A percentile compares a stretch with the other conserved stretches of the same genome.
Evolutionary conservation across 345 rosid genomes (phyloP).

Genomic region (Alliaria petiolata): DNA sequence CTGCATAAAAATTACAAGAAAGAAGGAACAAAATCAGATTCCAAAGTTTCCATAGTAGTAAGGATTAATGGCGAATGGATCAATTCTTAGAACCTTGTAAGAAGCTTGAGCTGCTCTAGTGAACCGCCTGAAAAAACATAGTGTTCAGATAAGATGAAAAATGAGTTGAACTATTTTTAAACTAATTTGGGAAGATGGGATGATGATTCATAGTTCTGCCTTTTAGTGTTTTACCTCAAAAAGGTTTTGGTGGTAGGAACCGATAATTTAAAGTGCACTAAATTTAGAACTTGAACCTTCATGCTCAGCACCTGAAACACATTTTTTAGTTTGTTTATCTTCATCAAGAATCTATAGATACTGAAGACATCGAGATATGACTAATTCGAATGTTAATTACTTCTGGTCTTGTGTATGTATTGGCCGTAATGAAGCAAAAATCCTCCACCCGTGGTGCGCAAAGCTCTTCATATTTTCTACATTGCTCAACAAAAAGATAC

Average conservation of each 20-base stretch:
- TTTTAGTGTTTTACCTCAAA: slow-evolving; percentile 61
- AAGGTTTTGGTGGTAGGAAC: slow-evolving; percentile 84
- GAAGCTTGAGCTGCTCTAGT: slow-evolving; percentile 81
- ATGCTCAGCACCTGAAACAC: slow-evolving; percentile 75
- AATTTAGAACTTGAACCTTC: slow-evolving; percentile 73
- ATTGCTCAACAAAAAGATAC: slow-evolving; percentile 25
- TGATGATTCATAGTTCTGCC: background rate
- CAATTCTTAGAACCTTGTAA: slow-evolving; percentile 41
- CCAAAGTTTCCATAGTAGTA: background rate
- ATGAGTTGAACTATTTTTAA: background rate
- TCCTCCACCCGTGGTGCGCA: slow-evolving; percentile 87
- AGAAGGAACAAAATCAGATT: slow-evolving; percentile 7
- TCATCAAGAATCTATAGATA: slow-evolving; percentile 22
- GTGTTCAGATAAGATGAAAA: background rate
- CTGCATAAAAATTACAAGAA: slow-evolving; percentile 34
- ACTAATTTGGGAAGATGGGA: slow-evolving; percentile 7
- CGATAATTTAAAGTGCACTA: slow-evolving; percentile 64
- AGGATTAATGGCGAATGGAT: background rate
- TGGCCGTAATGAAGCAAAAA: slow-evolving; percentile 91
- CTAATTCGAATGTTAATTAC: slow-evolving; percentile 33
- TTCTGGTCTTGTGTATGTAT: slow-evolving; percentile 76
- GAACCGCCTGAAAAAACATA: slow-evolving; percentile 67
- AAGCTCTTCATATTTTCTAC: slow-evolving; percentile 90
- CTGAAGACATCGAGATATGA: background rate
- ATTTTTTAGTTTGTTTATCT: slow-evolving; percentile 17